phyloP scores from a whole-genome alignment of 2,329 filamentous ascomycete genomes.

The Niveomyces coronatus region DNA sequence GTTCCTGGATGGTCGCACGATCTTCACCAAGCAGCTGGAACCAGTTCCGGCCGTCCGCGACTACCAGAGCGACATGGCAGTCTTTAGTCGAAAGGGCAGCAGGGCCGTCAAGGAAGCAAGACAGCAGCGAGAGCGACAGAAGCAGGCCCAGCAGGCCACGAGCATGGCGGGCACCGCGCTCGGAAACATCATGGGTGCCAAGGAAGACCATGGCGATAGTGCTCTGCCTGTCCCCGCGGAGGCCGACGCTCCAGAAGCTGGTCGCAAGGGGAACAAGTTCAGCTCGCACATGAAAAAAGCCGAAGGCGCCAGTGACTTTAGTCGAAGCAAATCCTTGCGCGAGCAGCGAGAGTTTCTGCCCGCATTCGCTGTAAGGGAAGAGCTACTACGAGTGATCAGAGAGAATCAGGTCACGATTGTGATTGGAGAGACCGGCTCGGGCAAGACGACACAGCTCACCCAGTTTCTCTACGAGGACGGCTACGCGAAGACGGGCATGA shows the following conservation, averaged over 20 bases:
- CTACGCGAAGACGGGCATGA: conserved; percentile 78
- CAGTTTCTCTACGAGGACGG: conserved; percentile 96
- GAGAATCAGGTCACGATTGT: conserved; percentile 98
- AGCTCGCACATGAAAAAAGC: conserved; percentile 80
- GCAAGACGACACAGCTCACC: conserved; percentile 94
- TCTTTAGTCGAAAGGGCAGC: conserved; percentile 92
- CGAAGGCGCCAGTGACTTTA: conserved; percentile 82
- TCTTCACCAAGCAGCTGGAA: conserved; percentile 96
- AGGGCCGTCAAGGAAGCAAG: conserved; percentile 83
- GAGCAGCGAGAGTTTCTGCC: conserved; percentile 92
- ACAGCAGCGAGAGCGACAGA: conserved; percentile 85
- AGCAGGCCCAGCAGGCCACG: conserved; percentile 90
- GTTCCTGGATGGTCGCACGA: conserved; percentile 85
- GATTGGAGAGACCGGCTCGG: conserved; percentile 92
- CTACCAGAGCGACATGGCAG: conserved; percentile 95
- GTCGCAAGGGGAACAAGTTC: conserved; percentile 57
- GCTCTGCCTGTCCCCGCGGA: conserved; percentile 68
- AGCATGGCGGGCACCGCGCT: conserved; percentile 85
- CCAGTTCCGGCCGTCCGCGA: conserved; percentile 89
- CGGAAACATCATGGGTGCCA: conserved; percentile 91
- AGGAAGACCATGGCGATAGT: conserved; percentile 86
- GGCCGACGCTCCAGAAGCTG: conserved; percentile 49
- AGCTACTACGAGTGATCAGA: conserved; percentile 79
- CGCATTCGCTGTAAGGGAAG: conserved; percentile 92
- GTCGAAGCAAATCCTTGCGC: conserved; percentile 76